Base-by-base conservation (phyloP, 2,329 filamentous ascomycete species). In the Huntiella abstrusa region DNA sequence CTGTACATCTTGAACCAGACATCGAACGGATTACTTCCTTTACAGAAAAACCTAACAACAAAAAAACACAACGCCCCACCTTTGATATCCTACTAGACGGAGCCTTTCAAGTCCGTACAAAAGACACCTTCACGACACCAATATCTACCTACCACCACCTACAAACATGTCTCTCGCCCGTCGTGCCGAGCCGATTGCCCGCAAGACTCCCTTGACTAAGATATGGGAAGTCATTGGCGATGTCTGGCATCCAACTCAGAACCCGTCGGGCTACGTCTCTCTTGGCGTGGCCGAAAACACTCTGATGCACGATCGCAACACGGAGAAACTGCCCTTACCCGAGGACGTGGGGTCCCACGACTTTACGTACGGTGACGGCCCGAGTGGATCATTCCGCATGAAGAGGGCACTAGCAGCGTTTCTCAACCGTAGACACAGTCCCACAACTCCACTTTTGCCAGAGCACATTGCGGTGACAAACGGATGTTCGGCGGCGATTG, bases 281-380 rank as follows among this genome's bases (percentile, higher is more conserved):
- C 59, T 73, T 0, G 69, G 68, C 1, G 59, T 72, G 1, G 69
- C 70, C 4, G 70, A 73, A 54, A 72, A 73, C 53, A 55, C 57
- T 1, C 60, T 73, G 37, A 70, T 72, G 68, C 68, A 71, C 47
- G 53, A 61, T 13, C 53, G 59, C 3, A 59, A 72, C 3, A 54
- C 61, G 2, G 53, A 62, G 15, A 65, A 65, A 48, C 57, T 65
- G 28, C 63, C 67, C 52, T 52, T 53, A 2, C 62, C 63, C 39
- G 52, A 65, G 5, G 53, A 60, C 4, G 48, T 63, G 0, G 51
- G 51, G 0, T 53, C 52, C n/a, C 44, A 52, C 3, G 56, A 55
- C 8, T 56, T 67, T 8, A 66, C 63, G 0, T 67, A 67, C 17
- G 62, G 62, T 4, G 63, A 65, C 45, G 64, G 64, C 6, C 56